Conservation (phyloP, 768 basidiomycete genomes). For the Suillus cothurnatus region DNA sequence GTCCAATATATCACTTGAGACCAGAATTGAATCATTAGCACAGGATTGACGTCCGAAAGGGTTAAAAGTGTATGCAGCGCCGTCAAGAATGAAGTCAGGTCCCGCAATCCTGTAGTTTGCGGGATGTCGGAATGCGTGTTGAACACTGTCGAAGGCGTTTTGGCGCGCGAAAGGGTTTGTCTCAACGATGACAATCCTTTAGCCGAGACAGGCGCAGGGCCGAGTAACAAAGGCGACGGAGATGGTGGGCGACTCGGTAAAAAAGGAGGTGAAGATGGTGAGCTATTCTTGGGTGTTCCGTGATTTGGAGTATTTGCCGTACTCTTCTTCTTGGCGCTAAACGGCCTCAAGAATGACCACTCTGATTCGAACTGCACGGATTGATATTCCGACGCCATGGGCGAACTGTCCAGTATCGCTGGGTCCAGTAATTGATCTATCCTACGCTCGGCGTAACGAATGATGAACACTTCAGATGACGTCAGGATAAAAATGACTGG, state of each 20-base stretch:
- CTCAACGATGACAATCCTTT: conserved; percentile 67
- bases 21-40: conserved; percentile 86
- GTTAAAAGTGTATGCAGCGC: conserved; percentile 83
- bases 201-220: conserved; percentile 48
- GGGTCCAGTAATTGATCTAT: conserved; percentile 87
- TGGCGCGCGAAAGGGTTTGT: conserved; percentile 60
- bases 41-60: conserved; percentile 89
- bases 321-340: conserved; percentile 61
- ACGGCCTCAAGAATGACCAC: conserved; percentile 87
- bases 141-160: conserved; percentile 47
- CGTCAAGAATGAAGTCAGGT: conserved; percentile 80
- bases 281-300: conserved; percentile 33
- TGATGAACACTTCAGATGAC: conserved; percentile 77
- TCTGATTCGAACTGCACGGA: conserved; percentile 93
- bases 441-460: conserved; percentile 85
- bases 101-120: conserved; percentile 46
- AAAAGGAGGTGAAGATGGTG: conserved; percentile 53
- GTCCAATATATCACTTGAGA: conserved; percentile 99
- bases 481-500: conserved; percentile 9
- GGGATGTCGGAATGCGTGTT: conserved; percentile 51
- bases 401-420: conserved; percentile 79
- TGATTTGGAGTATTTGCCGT: conserved; percentile 28
- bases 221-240: conserved; percentile 48
- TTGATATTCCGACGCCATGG: conserved; percentile 77
- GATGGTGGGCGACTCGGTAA: conserved; percentile 51